phyloP scores from a whole-genome alignment of 192 early-diverging fungal genomes.

The Entophlyctis luteolus region DNA sequence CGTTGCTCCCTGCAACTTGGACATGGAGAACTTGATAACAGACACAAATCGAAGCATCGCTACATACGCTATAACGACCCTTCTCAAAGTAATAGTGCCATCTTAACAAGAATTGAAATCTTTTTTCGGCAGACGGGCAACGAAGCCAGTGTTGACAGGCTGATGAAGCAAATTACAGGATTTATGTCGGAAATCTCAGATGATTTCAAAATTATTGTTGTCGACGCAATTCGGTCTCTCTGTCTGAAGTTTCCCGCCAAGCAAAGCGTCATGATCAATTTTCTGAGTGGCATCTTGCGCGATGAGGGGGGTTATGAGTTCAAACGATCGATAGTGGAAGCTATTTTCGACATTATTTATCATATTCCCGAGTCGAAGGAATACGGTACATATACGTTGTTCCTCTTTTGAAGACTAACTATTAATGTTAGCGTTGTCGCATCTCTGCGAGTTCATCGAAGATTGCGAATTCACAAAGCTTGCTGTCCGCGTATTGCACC shows the following conservation, averaged over 20 bases:
- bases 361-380: slow-evolving; percentile 93
- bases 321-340: slow-evolving; percentile 94
- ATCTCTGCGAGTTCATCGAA: slow-evolving; percentile 99
- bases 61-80: slow-evolving; percentile 97
- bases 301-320: slow-evolving; percentile 98
- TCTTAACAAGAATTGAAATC: slow-evolving; percentile 10
- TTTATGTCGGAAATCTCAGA: slow-evolving; percentile 98
- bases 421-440: slow-evolving; percentile 66
- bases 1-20: slow-evolving; percentile 92
- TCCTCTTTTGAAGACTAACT: neutral
- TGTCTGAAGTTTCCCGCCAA: slow-evolving; percentile 96
- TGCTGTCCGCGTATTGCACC: slow-evolving; percentile 92
- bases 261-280: slow-evolving; percentile 87
- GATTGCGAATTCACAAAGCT: slow-evolving; percentile 99
- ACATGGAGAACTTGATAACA: slow-evolving; percentile 96
- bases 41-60: slow-evolving; percentile 95
- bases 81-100: slow-evolving; percentile 67
- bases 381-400: slow-evolving; percentile 48
- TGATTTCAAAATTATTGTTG: slow-evolving; percentile 99
- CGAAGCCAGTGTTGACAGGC: slow-evolving; percentile 92
- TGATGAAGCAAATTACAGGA: slow-evolving; percentile 98
- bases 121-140: slow-evolving; percentile 76
- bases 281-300: slow-evolving; percentile 85
- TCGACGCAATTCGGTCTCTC: slow-evolving; percentile 94
- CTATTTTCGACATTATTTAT: slow-evolving; percentile 92